Percentiles rank a stretch among this genome's conserved stretches.
phyloP scores from a whole-genome alignment of 805 yeast species.

The Myxozyma geophila region DNA sequence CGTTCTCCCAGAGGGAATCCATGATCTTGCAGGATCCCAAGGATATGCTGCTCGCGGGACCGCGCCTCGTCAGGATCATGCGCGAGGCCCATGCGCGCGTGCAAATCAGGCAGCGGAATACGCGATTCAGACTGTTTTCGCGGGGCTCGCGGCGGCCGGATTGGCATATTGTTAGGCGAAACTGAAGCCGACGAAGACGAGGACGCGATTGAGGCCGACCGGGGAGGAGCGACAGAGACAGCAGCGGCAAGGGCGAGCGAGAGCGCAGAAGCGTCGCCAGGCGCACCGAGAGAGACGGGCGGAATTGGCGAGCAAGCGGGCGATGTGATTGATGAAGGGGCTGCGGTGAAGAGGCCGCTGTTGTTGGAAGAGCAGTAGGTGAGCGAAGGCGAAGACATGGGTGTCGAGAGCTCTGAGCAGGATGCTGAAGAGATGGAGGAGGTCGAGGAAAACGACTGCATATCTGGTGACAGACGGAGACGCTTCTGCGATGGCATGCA shows the following conservation, averaged over 20 bases:
- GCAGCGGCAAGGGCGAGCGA: slow-evolving; percentile 6
- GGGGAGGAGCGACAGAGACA: not conserved
- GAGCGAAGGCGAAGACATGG: slow-evolving; percentile 34
- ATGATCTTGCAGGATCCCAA: slow-evolving; percentile 52
- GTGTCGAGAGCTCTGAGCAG: slow-evolving; percentile 33
- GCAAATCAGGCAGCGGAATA: slow-evolving; percentile 47
- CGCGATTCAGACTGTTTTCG: slow-evolving; percentile 46
- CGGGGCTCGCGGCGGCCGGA: slow-evolving; percentile 30
- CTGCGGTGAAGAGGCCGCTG: slow-evolving; percentile 2
- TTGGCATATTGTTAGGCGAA: not conserved
- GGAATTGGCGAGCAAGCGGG: slow-evolving; percentile 14
- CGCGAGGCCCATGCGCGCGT: slow-evolving; percentile 47
- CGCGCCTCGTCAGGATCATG: slow-evolving; percentile 47
- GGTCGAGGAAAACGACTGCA: slow-evolving; percentile 17
- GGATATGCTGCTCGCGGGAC: slow-evolving; percentile 46
- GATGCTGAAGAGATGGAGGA: slow-evolving; percentile 26
- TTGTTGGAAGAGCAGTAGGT: slow-evolving; percentile 17
- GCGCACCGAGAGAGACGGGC: not conserved
- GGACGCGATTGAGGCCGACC: not conserved
- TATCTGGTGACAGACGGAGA: slow-evolving; percentile 13
- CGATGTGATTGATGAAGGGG: slow-evolving; percentile 11
- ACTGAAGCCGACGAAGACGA: not conserved
- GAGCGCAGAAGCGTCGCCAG: not conserved
- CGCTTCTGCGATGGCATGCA: slow-evolving; percentile 17
- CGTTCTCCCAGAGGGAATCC: slow-evolving; percentile 75